Conservation (phyloP, 129 eudicot species). For the Deinandra increscens region DNA sequence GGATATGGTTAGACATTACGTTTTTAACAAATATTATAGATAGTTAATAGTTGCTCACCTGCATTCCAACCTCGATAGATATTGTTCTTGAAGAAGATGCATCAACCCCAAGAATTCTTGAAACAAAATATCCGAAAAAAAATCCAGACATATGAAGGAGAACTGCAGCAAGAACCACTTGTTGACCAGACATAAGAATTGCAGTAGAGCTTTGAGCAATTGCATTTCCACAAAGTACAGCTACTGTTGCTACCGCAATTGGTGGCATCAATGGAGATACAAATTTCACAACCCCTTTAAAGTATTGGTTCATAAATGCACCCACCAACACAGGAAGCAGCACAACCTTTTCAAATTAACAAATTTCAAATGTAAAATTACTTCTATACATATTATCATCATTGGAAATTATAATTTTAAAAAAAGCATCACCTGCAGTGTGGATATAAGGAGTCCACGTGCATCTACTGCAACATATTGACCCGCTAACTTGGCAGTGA, state of each 20-base stretch:
- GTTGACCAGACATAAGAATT: conserved; percentile 76
- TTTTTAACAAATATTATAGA: background rate
- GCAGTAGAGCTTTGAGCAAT: conserved; percentile 89
- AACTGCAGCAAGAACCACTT: conserved; percentile 63
- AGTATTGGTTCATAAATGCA: conserved; percentile 81
- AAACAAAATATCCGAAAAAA: conserved; percentile 67
- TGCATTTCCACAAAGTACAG: conserved; percentile 90
- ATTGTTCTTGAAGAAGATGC: conserved; percentile 73
- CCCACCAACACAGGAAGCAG: conserved; percentile 92
- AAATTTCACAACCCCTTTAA: conserved; percentile 59
- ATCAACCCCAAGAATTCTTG: conserved; percentile 66
- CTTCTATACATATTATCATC: background rate
- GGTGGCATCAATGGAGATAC: conserved; percentile 92
- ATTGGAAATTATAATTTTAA: background rate
- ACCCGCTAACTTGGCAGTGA: conserved; percentile 87
- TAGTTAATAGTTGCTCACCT: conserved; percentile 43
- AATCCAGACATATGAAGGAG: conserved; percentile 80
- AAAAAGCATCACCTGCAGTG: conserved; percentile 63
- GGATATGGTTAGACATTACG: background rate
- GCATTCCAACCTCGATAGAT: conserved; percentile 97
- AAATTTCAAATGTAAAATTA: conserved; percentile 3
- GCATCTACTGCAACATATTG: conserved; percentile 94
- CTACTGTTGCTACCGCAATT: conserved; percentile 86
- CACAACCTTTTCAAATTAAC: conserved; percentile 63
- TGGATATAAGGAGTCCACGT: conserved; percentile 64